Conservation (phyloP, 2,329 filamentous ascomycete genomes). For the Diaporthe capsici region DNA sequence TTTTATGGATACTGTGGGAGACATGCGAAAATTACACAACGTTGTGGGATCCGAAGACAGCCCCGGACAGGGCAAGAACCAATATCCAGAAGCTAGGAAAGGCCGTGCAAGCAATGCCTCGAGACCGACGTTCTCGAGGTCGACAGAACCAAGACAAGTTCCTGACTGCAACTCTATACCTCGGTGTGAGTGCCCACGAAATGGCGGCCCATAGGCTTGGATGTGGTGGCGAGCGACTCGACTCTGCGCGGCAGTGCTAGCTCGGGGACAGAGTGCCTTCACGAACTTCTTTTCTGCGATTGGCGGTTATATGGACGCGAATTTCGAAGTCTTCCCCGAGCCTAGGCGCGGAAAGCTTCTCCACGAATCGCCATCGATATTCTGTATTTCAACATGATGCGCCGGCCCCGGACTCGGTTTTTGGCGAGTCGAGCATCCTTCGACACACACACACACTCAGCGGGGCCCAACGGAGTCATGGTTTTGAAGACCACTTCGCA, state of each 20-base stretch:
- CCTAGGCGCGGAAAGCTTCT: neutral
- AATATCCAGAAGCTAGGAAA: neutral
- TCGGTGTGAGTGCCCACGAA: neutral
- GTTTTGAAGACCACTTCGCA: neutral
- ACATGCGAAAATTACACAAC: neutral
- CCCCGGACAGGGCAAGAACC: too few species aligned
- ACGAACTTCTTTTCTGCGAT: neutral
- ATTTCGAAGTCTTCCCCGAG: neutral
- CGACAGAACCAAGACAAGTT: neutral
- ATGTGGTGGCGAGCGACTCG: neutral
- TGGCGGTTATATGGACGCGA: neutral
- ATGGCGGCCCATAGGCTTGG: neutral
- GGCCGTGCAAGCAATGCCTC: neutral
- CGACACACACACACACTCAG: neutral
- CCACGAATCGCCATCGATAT: too few species aligned
- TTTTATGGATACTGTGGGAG: neutral
- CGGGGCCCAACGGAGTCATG: neutral
- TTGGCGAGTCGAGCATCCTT: neutral
- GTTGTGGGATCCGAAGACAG: neutral
- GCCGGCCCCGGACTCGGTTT: too few species aligned
- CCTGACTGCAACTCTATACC: neutral
- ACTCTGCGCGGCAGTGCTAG: too few species aligned
- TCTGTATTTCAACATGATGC: too few species aligned
- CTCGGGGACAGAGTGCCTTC: neutral
- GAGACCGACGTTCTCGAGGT: neutral